phyloP scores from a whole-genome alignment of 768 basidiomycete species.

The Serendipita vermifera region DNA sequence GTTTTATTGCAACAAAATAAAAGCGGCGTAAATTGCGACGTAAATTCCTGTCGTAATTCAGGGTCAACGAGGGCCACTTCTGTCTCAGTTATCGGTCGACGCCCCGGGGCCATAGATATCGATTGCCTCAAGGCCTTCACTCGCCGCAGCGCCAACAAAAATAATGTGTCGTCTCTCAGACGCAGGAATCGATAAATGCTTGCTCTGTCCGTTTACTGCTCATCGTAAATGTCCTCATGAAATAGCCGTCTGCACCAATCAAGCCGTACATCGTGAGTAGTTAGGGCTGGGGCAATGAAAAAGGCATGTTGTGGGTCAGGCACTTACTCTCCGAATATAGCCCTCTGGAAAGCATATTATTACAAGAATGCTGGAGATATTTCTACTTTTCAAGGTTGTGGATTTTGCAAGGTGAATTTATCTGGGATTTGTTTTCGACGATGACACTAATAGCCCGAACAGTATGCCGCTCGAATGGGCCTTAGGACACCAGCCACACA shows the following conservation, averaged over 20 bases:
- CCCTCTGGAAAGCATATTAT: constrained; percentile 15
- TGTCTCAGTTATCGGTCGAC: no score
- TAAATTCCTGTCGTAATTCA: no score
- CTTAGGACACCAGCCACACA: constrained; percentile 17
- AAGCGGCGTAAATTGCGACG: no score
- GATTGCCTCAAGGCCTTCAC: constrained; percentile 31
- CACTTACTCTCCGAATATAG: constrained; percentile 13
- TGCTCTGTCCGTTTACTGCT: constrained; percentile 12
- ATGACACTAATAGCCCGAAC: constrained; percentile 50
- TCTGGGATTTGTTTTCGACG: constrained; percentile 23
- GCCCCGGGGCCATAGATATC: no score
- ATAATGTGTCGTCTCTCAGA: constrained; percentile 62
- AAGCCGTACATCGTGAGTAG: constrained; percentile 39
- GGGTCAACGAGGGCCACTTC: no score
- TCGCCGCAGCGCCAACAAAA: constrained; percentile 59
- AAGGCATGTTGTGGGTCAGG: constrained; percentile 12
- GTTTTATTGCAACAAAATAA: no score
- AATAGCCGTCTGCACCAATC: constrained; percentile 63
- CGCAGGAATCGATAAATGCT: constrained; percentile 34
- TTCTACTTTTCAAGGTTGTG: constrained; percentile 73
- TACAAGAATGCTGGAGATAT: constrained; percentile 30
- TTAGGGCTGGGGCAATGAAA: constrained; percentile 49
- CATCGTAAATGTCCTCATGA: constrained; percentile 57
- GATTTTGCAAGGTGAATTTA: constrained; percentile 67
- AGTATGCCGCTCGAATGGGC: constrained; percentile 28